Evolutionary conservation across 2,329 filamentous ascomycete genomes (phyloP), one percentile per base, ranked within the genome.

Genomic region (Alternaria panax): DNA sequence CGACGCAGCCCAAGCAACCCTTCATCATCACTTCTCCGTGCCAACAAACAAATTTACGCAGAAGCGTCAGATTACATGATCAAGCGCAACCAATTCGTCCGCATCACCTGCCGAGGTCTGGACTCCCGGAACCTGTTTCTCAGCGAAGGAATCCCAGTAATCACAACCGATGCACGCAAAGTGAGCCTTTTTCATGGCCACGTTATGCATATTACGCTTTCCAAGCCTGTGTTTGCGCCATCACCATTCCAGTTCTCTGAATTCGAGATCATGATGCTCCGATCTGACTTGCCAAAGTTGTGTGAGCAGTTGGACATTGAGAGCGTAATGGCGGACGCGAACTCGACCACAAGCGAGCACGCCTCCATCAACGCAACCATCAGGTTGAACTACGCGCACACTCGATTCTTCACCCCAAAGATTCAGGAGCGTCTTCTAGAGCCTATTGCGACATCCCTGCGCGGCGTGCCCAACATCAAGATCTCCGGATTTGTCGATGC

Each of bases 61-160:
- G 70, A 73, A 57, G 69, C 70, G 7, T 69, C 62, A 48, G 70
- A 71, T 51, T 68, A 70, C 53, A 71, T 69, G 67, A 67, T 68
- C 56, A 71, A 66, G 61, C 66, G 68, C 38, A 71, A 70, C 43
- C 69, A 70, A 46, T 71, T 71, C 40, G 64, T 73, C 22, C 70
- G 66, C 47, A 56, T 73, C 28, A 69, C 65, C 30, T 73, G 70
- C 46, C 63, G 65, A 51, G 68, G 68, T 38, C 42, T 72, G 50
- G 60, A 70, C 24, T 59, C 59, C 8, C 59, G 65, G 32, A 62
- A 59, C 22, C 51, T 71, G 18, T 69, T 70, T 30, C 62, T 71
- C 27, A 56, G 59, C 25, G 65, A 66, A 24, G 61, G 60, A 5
- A 67, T 72, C 43, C 65, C 69, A 20, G 63, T 67, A 45, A 58